Evolutionary conservation across 1,284 basidiomycete species (phyloP).

Genomic region (Ceratobasidium sp.): DNA sequence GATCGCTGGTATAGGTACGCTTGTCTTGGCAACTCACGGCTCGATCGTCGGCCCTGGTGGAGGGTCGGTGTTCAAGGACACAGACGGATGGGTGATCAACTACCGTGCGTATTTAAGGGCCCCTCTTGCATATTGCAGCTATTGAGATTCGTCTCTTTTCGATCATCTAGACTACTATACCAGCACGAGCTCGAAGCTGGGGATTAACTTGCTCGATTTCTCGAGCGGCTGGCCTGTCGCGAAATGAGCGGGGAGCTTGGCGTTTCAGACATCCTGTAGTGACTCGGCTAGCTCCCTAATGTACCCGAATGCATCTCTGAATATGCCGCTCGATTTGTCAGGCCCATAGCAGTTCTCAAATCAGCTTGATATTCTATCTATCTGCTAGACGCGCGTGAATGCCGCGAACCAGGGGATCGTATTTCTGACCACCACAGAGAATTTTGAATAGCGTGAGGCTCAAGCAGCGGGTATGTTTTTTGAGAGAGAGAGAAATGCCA

Average conservation of each 20-base stretch:
- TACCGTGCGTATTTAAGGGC: conserved; percentile 58
- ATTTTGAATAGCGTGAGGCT: too few species aligned
- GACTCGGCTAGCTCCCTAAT: conserved; percentile 25
- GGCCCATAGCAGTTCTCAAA: too few species aligned
- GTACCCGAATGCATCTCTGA: conserved; percentile 25
- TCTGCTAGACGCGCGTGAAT: too few species aligned
- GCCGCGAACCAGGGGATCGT: too few species aligned
- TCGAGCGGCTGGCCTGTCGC: conserved; percentile 49
- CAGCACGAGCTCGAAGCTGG: conserved; percentile 52
- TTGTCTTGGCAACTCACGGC: conserved; percentile 65
- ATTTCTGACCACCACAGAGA: too few species aligned
- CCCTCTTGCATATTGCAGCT: conserved; percentile 6
- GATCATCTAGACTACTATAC: conserved; percentile 64
- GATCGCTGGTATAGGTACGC: background rate
- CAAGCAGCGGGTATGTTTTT: too few species aligned
- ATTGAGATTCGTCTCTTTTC: too few species aligned
- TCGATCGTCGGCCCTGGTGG: conserved; percentile 66
- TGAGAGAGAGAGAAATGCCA: too few species aligned
- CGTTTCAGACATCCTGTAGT: conserved; percentile 34
- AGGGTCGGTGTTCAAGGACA: conserved; percentile 59
- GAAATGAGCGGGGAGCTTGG: conserved; percentile 5
- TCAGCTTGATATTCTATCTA: too few species aligned
- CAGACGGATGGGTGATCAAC: conserved; percentile 59
- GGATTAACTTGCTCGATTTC: conserved; percentile 50
- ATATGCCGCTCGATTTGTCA: conserved; percentile 19